phyloP scores from a whole-genome alignment of 352 stramenopile species.

The Phytopythium delawarense region DNA sequence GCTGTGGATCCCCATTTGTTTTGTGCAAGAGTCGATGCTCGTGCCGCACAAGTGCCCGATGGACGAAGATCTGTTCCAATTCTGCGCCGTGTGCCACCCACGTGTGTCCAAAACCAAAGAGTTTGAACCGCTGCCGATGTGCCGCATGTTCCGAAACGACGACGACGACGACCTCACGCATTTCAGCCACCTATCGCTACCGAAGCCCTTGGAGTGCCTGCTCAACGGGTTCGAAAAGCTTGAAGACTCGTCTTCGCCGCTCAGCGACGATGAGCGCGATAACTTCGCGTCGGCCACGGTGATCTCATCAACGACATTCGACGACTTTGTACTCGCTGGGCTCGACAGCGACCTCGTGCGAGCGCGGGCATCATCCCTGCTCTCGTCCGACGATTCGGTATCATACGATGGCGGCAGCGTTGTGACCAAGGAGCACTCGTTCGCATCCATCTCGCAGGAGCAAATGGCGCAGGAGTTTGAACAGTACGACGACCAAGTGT shows the following conservation, averaged over 20 bases:
- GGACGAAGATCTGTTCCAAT: slow-evolving; percentile 61
- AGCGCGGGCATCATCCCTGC: slow-evolving; percentile 50
- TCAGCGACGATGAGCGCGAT: slow-evolving; percentile 36
- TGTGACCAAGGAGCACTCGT: slow-evolving; percentile 43
- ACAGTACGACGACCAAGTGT: slow-evolving; percentile 70
- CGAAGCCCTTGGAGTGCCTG: slow-evolving; percentile 59
- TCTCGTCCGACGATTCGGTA: slow-evolving; percentile 40
- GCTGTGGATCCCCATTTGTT: slow-evolving; percentile 80
- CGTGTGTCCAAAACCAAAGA: slow-evolving; percentile 32
- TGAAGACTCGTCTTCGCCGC: slow-evolving; percentile 6
- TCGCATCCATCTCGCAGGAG: slow-evolving; percentile 40
- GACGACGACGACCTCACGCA: slow-evolving; percentile 29
- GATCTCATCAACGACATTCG: slow-evolving; percentile 42
- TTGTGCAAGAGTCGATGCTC: slow-evolving; percentile 81
- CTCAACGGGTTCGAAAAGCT: slow-evolving; percentile 38
- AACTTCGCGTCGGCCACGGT: slow-evolving; percentile 20
- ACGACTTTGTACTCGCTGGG: slow-evolving; percentile 48
- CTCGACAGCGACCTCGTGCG: slow-evolving; percentile 67
- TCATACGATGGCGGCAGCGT: slow-evolving; percentile 31
- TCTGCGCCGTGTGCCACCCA: slow-evolving; percentile 59
- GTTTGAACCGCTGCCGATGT: slow-evolving; percentile 76
- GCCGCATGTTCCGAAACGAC: slow-evolving; percentile 57
- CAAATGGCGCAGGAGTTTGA: slow-evolving; percentile 53
- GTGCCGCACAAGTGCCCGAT: slow-evolving; percentile 60
- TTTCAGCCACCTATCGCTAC: slow-evolving; percentile 36